Evolutionary conservation across 2,329 filamentous ascomycete genomes (phyloP).

Genomic region (Fonsecaea multimorphosa): DNA sequence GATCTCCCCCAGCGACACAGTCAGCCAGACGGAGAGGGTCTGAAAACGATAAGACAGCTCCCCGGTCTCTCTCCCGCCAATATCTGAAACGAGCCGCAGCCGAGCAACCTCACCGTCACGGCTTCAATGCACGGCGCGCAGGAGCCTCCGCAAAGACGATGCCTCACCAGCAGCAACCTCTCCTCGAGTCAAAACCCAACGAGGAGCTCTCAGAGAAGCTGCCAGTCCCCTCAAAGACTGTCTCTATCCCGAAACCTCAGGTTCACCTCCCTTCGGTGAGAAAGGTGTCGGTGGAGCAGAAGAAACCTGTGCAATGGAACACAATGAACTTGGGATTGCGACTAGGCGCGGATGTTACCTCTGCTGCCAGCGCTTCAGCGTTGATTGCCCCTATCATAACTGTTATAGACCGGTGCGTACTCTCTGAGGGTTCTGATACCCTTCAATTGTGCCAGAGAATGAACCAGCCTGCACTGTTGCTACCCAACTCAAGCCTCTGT

Average conservation of each 20-base stretch:
- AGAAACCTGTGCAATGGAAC: conserved; percentile 64
- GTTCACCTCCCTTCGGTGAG: conserved; percentile 18
- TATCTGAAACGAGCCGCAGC: background rate
- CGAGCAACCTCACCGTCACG: background rate
- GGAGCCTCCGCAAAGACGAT: background rate
- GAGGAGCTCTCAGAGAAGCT: conserved; percentile 16
- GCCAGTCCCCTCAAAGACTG: background rate
- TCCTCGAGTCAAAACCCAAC: conserved; percentile 11
- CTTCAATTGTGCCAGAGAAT: background rate
- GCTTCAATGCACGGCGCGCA: conserved; percentile 24
- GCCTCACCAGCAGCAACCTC: conserved; percentile 17
- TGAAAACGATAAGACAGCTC: background rate
- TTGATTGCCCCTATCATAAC: conserved; percentile 84
- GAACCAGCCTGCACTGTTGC: background rate
- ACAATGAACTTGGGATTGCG: conserved; percentile 73
- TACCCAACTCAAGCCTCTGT: background rate
- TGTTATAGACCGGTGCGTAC: conserved; percentile 80
- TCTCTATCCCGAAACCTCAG: conserved; percentile 11
- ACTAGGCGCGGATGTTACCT: conserved; percentile 70
- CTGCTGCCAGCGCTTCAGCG: conserved; percentile 73
- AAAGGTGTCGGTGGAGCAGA: conserved; percentile 16
- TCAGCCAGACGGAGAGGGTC: background rate
- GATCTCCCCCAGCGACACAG: background rate
- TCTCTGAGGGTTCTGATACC: background rate
- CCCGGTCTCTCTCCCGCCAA: background rate